A percentile compares a stretch with the other conserved stretches of the same genome.
These are phyloP conservation scores for Talaromyces sp. DNA, from an alignment of 2,329 filamentous ascomycete genomes.

Conservation along the genomic window DNA sequence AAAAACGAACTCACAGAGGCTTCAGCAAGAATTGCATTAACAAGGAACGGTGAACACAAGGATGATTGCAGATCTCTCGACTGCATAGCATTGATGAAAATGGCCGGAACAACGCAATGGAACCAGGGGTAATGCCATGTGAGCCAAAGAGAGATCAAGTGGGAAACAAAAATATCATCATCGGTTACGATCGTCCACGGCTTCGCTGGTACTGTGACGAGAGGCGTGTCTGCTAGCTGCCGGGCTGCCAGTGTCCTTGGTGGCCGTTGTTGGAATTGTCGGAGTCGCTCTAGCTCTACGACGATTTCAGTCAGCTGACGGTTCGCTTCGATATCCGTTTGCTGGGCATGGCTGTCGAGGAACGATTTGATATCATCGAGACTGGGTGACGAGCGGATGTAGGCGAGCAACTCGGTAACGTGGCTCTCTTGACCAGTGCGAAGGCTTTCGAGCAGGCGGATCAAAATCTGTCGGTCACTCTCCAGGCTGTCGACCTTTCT, in stretches of 20 bases:
- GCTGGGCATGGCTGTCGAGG: neutral
- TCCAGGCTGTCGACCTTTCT: conserved; percentile 11
- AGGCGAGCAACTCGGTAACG: neutral
- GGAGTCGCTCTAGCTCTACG: neutral
- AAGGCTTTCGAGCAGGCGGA: conserved; percentile 9
- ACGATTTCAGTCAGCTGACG: neutral
- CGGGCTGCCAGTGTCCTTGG: neutral
- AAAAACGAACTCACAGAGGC: conserved; percentile 28
- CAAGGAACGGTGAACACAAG: conserved; percentile 77
- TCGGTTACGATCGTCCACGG: conserved; percentile 74
- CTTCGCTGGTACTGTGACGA: conserved; percentile 29
- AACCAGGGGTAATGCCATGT: conserved; percentile 91
- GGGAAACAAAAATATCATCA: conserved; percentile 68
- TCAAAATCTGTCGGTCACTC: conserved; percentile 5
- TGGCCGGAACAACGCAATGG: conserved; percentile 71
- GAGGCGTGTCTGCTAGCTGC: conserved; percentile 25
- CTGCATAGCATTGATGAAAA: conserved; percentile 54
- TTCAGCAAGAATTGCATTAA: conserved; percentile 76
- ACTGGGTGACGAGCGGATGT: conserved; percentile 4
- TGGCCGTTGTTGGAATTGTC: neutral
- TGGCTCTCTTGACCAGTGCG: neutral
- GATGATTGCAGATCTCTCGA: conserved; percentile 46
- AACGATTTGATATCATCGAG: neutral
- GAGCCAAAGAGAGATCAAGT: conserved; percentile 89
- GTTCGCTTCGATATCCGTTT: neutral